Conservation (phyloP, 306 rosid genomes). For the Malus fusca region DNA sequence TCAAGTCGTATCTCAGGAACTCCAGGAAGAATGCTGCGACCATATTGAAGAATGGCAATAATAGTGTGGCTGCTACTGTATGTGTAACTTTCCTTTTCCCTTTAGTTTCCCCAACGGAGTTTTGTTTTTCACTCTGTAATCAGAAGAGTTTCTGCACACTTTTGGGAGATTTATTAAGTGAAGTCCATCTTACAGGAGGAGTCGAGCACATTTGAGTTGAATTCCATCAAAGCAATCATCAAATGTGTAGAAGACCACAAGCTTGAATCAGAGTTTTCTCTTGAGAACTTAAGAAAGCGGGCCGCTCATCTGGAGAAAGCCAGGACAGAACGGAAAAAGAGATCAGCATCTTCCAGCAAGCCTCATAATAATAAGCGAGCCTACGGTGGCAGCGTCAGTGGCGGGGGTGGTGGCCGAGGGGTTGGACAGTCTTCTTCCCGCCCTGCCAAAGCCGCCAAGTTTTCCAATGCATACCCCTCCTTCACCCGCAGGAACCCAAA, state of each 20-base stretch:
- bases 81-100: constrained; percentile 20
- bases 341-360: constrained; percentile 33
- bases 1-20: constrained; percentile 51
- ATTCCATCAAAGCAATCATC: constrained; percentile 52
- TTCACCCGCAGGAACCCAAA: constrained; percentile 44
- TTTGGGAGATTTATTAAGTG: constrained; percentile 7
- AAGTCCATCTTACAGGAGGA: constrained; percentile 49
- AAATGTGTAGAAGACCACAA: constrained; percentile 87
- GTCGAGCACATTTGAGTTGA: constrained; percentile 48
- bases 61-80: constrained; percentile 47
- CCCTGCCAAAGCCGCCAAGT: constrained; percentile 52
- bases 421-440: constrained; percentile 40
- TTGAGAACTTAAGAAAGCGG: constrained; percentile 50
- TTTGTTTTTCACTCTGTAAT: background rate
- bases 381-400: background rate
- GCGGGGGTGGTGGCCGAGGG: constrained; percentile 26
- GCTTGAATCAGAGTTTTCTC: constrained; percentile 59
- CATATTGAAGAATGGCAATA: constrained; percentile 41
- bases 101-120: background rate
- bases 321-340: constrained; percentile 57
- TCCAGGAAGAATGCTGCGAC: constrained; percentile 42
- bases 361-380: constrained; percentile 55
- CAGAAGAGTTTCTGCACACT: constrained; percentile 1
- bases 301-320: constrained; percentile 43
- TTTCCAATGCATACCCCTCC: constrained; percentile 33